Conservation (phyloP, 1,284 basidiomycete genomes). For the Cryptococcus sp. region DNA sequence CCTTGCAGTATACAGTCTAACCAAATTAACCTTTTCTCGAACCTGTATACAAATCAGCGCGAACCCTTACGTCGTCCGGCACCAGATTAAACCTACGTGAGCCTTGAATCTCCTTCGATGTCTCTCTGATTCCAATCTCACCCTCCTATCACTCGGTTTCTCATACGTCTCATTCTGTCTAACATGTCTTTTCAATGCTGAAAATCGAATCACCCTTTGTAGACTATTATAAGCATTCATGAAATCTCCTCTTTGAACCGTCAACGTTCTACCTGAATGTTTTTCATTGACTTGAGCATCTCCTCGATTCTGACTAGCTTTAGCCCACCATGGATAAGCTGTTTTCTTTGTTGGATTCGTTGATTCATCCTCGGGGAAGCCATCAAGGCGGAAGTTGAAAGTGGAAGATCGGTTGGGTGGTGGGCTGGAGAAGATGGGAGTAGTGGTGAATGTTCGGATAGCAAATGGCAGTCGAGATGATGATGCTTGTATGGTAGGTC, state of each 20-base stretch:
- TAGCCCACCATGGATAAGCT: background rate
- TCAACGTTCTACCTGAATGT: background rate
- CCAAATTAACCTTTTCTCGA: slow-evolving; percentile 5
- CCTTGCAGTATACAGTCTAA: background rate
- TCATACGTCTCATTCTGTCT: slow-evolving; percentile 30
- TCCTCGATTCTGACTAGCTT: background rate
- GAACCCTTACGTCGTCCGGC: background rate
- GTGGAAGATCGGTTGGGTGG: too few species aligned
- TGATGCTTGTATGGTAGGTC: too few species aligned
- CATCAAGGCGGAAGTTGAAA: background rate
- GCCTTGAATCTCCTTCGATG: slow-evolving; percentile 41
- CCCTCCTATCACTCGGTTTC: slow-evolving; percentile 30
- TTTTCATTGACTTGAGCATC: background rate
- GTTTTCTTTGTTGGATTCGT: background rate
- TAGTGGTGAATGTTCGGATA: too few species aligned
- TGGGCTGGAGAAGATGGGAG: too few species aligned
- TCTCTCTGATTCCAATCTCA: slow-evolving; percentile 29
- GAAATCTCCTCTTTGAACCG: background rate
- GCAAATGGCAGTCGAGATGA: too few species aligned
- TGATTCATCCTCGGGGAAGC: background rate
- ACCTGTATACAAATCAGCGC: slow-evolving; percentile 1
- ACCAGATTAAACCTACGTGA: slow-evolving; percentile 27
- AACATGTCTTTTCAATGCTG: slow-evolving; percentile 23
- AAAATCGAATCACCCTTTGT: slow-evolving; percentile 7
- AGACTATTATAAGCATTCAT: background rate